phyloP scores from a whole-genome alignment of 805 yeast genomes.

The Saccharomycopsis fermentans region DNA sequence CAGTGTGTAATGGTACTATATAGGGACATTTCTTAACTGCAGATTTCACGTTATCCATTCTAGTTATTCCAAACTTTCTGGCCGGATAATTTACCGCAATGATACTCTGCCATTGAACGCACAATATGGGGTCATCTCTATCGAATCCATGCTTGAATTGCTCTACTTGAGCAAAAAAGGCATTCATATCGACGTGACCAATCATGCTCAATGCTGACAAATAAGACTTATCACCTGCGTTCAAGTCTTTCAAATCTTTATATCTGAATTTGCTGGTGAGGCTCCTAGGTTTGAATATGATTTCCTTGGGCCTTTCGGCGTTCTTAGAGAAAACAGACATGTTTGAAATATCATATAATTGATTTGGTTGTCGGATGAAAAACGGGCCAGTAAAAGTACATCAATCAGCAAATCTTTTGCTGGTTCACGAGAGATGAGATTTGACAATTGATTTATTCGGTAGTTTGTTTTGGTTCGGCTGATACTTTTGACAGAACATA shows the following conservation, averaged over 20 bases:
- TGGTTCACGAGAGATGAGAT: too few species aligned
- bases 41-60: conserved; percentile 62
- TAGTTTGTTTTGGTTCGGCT: too few species aligned
- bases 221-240: conserved; percentile 39
- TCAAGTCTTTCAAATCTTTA: conserved; percentile 39
- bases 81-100: conserved; percentile 93
- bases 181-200: conserved; percentile 85
- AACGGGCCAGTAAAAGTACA: too few species aligned
- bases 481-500: too few species aligned
- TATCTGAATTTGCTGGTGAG: conserved; percentile 29
- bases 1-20: conserved; percentile 78
- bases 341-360: not conserved
- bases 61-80: conserved; percentile 63
- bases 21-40: conserved; percentile 72
- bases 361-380: too few species aligned
- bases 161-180: conserved; percentile 93
- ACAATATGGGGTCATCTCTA: conserved; percentile 73
- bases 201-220: conserved; percentile 65
- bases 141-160: conserved; percentile 60
- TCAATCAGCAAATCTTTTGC: too few species aligned
- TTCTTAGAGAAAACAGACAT: conserved; percentile 1
- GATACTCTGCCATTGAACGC: conserved; percentile 85
- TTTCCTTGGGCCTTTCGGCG: not conserved
- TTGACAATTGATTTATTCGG: too few species aligned
- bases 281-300: not conserved